phyloP scores from a whole-genome alignment of 2,329 filamentous ascomycete species.

The Arthrobotrys megalospora region DNA sequence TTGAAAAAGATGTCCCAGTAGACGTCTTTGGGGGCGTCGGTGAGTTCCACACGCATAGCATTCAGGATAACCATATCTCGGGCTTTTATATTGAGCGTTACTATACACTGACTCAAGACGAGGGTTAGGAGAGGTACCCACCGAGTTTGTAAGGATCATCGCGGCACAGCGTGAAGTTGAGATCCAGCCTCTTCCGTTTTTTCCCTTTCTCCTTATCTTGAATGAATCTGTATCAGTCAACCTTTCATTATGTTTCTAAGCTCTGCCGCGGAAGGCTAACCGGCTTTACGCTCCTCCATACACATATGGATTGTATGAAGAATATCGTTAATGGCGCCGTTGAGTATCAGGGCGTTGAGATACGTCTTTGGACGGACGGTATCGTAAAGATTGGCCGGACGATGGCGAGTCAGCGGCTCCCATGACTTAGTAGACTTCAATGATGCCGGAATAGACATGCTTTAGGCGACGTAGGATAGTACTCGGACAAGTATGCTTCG shows the following conservation, averaged over 20 bases:
- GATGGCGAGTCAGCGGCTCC: background rate
- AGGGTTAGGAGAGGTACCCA: background rate
- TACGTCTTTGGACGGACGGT: background rate
- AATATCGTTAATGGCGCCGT: background rate
- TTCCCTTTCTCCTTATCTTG: no score
- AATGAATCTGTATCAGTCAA: background rate
- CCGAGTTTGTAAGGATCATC: constrained; percentile 1
- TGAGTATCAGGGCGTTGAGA: background rate
- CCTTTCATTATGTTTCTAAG: no score
- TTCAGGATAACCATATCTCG: background rate
- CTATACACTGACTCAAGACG: background rate
- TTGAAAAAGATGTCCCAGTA: background rate
- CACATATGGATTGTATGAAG: background rate
- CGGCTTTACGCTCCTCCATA: background rate
- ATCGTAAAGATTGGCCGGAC: background rate
- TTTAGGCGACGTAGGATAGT: no score
- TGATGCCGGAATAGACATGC: no score
- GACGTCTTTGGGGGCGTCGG: background rate
- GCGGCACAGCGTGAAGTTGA: background rate
- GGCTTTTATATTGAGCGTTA: background rate
- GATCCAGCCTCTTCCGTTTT: background rate
- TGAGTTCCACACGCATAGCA: background rate
- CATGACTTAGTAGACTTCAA: background rate
- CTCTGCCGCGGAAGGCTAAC: background rate
- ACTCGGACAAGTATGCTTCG: no score